phyloP scores from a whole-genome alignment of 345 rosid species.

The Rhodamnia rubescens region DNA sequence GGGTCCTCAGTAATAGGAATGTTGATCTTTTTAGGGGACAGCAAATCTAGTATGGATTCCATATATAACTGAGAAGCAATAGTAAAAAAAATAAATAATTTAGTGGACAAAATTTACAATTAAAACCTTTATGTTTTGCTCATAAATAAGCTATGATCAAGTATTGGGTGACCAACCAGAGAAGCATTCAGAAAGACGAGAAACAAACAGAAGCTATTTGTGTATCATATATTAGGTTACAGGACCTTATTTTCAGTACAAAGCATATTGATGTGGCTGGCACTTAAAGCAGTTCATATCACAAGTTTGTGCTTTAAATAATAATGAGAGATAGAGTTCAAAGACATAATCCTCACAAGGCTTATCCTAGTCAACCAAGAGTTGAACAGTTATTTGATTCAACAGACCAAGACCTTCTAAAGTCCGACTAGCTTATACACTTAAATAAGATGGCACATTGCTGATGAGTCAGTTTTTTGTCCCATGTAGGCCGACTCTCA shows the following conservation, averaged over 20 bases:
- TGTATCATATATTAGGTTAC: neutral
- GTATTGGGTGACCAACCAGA: neutral
- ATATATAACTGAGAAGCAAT: conserved; percentile 54
- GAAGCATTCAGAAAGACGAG: neutral
- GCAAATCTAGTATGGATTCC: conserved; percentile 92
- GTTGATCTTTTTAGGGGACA: conserved; percentile 66
- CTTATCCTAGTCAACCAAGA: neutral
- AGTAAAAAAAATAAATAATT: neutral
- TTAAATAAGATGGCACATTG: neutral
- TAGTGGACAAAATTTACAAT: neutral
- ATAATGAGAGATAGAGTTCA: neutral
- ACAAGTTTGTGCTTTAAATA: neutral
- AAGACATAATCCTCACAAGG: neutral
- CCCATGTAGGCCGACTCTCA: too few species aligned
- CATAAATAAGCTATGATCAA: neutral
- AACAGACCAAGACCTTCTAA: neutral
- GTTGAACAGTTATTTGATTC: neutral
- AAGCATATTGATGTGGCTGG: neutral
- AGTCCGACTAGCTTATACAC: neutral
- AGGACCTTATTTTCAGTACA: neutral
- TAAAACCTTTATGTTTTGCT: neutral
- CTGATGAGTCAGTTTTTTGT: neutral
- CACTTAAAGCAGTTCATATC: neutral
- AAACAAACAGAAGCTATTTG: neutral
- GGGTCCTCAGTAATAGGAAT: conserved; percentile 73